These are phyloP conservation scores for Solanum appendiculatum DNA, from an alignment of 257 asterid species.

Conservation along the genomic window DNA sequence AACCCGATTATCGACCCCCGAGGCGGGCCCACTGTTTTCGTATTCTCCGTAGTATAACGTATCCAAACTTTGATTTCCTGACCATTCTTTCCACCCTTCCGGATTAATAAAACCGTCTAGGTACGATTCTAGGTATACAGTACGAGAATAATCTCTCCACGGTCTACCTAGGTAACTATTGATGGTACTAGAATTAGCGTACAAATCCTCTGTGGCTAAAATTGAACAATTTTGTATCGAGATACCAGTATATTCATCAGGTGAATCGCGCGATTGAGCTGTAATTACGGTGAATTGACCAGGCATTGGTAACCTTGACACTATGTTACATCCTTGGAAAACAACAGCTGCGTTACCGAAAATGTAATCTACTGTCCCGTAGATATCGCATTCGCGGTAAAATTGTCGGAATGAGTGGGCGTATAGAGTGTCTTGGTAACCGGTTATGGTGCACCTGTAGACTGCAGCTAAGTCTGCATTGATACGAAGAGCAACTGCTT, in stretches of 20 bases:
- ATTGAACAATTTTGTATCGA: constrained; percentile 75
- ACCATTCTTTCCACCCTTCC: constrained; percentile 66
- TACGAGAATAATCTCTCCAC: constrained; percentile 58
- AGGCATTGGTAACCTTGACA: constrained; percentile 56
- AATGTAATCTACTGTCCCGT: constrained; percentile 80
- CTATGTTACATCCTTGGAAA: constrained; percentile 65
- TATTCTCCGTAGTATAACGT: constrained; percentile 83
- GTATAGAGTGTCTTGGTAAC: constrained; percentile 74
- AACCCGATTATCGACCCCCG: constrained; percentile 45
- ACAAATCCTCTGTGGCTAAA: constrained; percentile 45
- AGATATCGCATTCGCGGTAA: constrained; percentile 74
- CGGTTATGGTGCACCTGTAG: constrained; percentile 49
- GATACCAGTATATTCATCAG: constrained; percentile 55
- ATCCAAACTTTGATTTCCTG: constrained; percentile 39
- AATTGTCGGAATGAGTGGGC: constrained; percentile 77
- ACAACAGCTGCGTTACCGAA: constrained; percentile 83
- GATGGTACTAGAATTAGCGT: constrained; percentile 19
- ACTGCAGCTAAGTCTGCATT: constrained; percentile 64
- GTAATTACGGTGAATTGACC: constrained; percentile 68
- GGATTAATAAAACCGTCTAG: constrained; percentile 43
- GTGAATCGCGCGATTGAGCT: constrained; percentile 51
- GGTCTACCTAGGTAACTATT: constrained; percentile 76
- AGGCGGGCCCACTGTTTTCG: constrained; percentile 59
- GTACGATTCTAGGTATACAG: constrained; percentile 59
- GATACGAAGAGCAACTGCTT: constrained; percentile 84